These are phyloP conservation scores for Aspergillus sp. DNA, from an alignment of 2,329 filamentous ascomycete genomes.

Conservation along the genomic window DNA sequence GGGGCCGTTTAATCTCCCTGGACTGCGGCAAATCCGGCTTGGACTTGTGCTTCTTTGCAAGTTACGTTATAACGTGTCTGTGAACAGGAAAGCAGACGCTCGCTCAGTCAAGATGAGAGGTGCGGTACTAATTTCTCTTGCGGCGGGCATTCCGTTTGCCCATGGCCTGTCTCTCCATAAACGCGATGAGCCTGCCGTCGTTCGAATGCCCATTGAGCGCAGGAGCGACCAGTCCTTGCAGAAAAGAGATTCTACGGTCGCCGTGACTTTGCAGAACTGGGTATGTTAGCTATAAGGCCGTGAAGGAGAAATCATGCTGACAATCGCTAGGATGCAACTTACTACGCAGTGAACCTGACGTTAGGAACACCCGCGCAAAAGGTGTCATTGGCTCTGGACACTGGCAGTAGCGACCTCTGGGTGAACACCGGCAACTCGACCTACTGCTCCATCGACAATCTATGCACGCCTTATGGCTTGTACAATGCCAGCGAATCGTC, in stretches of 20 bases:
- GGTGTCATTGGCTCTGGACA: constrained; percentile 58
- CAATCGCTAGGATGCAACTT: not conserved
- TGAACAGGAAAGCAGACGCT: no score
- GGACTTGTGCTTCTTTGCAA: not conserved
- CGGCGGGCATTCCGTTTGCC: not conserved
- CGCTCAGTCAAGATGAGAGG: not conserved
- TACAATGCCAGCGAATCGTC: constrained; percentile 71
- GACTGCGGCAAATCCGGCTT: not conserved
- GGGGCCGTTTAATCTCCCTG: not conserved
- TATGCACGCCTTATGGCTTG: constrained; percentile 64
- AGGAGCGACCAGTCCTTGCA: not conserved
- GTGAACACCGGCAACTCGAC: constrained; percentile 64
- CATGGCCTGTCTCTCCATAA: constrained; percentile 12
- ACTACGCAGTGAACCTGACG: constrained; percentile 44
- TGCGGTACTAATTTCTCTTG: not conserved
- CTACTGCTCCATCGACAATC: constrained; percentile 54
- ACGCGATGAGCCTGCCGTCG: constrained; percentile 14
- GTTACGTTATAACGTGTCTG: not conserved
- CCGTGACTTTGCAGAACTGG: constrained; percentile 1
- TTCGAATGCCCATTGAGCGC: constrained; percentile 14
- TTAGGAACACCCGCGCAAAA: constrained; percentile 57
- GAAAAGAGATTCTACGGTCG: constrained; percentile 10
- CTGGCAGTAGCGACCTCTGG: constrained; percentile 62
- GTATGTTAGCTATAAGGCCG: not conserved
- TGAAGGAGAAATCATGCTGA: not conserved